Percentiles rank a stretch among this genome's conserved stretches.
These are phyloP conservation scores for Trypanosoma rangeli DNA, from an alignment of 208 protist species.

Conservation along the genomic window DNA sequence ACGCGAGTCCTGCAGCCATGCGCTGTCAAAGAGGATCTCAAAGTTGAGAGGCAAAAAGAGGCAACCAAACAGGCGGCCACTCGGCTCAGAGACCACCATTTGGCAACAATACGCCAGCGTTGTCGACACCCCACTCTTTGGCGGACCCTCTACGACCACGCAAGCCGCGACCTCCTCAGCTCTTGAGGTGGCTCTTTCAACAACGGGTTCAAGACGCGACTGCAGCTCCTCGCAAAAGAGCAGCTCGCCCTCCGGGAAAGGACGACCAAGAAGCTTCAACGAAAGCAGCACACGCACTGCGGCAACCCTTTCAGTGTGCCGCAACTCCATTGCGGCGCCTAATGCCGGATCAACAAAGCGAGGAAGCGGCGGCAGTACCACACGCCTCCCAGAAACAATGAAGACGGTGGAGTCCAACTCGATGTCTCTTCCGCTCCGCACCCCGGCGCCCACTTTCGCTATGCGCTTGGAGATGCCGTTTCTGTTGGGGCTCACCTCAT, in stretches of 20 bases:
- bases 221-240: slow-evolving; percentile 26
- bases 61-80: slow-evolving; percentile 31
- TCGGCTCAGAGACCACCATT: slow-evolving; percentile 14
- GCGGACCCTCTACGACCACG: slow-evolving; percentile 60
- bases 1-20: background rate
- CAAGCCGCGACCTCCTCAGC: slow-evolving; percentile 11
- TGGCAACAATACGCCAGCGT: slow-evolving; percentile 41
- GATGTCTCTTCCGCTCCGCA: background rate
- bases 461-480: background rate
- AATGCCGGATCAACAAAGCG: slow-evolving; percentile 14
- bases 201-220: slow-evolving; percentile 1
- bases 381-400: background rate
- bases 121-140: slow-evolving; percentile 65
- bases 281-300: slow-evolving; percentile 23
- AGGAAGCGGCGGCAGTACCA: slow-evolving; percentile 5
- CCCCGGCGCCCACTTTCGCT: background rate
- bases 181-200: background rate
- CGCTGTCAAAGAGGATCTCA: slow-evolving; percentile 36
- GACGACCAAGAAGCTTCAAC: slow-evolving; percentile 18
- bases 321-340: background rate
- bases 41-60: slow-evolving; percentile 65
- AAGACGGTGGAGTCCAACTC: background rate
- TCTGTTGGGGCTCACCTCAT: background rate
- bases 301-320: slow-evolving; percentile 3
- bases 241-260: slow-evolving; percentile 26